Evolutionary conservation across 306 rosid genomes (phyloP), one percentile per base, ranked within the genome.

Genomic region (Prinsepia uniflora): DNA sequence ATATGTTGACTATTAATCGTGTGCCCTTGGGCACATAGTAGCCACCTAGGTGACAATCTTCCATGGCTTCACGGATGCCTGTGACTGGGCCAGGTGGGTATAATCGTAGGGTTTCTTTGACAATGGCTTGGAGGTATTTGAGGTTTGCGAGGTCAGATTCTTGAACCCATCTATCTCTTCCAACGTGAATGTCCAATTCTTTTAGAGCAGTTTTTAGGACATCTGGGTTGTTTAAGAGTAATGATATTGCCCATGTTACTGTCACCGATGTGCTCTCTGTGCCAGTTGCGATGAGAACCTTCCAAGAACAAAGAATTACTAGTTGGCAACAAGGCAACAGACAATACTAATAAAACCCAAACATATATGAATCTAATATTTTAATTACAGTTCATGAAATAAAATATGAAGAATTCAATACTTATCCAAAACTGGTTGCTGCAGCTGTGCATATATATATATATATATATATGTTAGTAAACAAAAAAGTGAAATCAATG

Each of bases 81-180:
- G 82, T 64, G 8, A 81, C 6, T 1, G 85, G 85, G 6, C 79
- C 85, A 0, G 82, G 67, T 4, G 85, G 85, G 58, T 81, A 55
- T 5, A 77, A 0, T 0, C 85, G 75, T 0, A 81, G 43, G 2
- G 79, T 57, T 65, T 81, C 85, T 18, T 81, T 81, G 12, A 81
- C 30, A 44, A 78, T 65, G 56, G 85, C 82, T 59, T 65, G 67
- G 13, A 81, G 85, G 65, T 77, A 74, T 6, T 47, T 46, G 6
- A 81, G 70, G 63, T 70, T 70, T 6, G 53, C 18, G 46, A 77
- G 66, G n/a, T 81, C 85, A 0, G 79, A 73, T 62, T 81, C 85
- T 70, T 77, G 74, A 0, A 78, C 85, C 82, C 85, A 77, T 59
- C 65, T 74, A 9, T 73, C 62, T 53, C 30, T 70, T 24, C 82